These are phyloP conservation scores for Backusella mclennaniae DNA, from an alignment of 192 early-diverging fungal genomes.

Conservation along the genomic window DNA sequence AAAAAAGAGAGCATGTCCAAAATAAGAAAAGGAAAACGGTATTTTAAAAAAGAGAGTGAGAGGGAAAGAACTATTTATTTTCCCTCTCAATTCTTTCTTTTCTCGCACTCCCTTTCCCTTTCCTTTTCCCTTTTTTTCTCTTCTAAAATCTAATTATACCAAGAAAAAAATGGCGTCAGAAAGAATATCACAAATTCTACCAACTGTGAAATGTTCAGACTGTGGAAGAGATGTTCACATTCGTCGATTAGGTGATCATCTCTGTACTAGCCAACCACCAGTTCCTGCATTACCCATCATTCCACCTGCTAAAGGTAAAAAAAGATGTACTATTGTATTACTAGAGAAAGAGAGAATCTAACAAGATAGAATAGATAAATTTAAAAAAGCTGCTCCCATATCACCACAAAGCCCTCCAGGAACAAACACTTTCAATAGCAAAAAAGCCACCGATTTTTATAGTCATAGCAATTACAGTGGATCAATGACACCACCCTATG, in stretches of 20 bases:
- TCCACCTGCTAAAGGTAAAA: constrained; percentile 12
- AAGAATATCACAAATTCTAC: constrained; percentile 55
- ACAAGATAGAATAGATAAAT: background rate
- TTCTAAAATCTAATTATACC: constrained; percentile 6
- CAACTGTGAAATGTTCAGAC: constrained; percentile 56
- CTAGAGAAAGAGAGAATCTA: background rate
- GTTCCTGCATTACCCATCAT: constrained; percentile 40
- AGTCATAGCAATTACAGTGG: background rate
- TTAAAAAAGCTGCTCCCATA: background rate
- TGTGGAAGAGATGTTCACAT: constrained; percentile 58
- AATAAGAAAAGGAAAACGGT: constrained; percentile 2
- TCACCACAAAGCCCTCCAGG: constrained; percentile 6
- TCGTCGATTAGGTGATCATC: constrained; percentile 47
- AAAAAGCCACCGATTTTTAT: background rate
- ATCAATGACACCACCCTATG: constrained; percentile 7
- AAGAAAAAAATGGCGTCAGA: background rate
- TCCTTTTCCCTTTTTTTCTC: background rate
- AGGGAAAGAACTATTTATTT: background rate
- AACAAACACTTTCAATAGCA: background rate
- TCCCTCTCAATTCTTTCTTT: background rate
- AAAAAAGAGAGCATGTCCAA: background rate
- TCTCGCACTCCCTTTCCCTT: background rate
- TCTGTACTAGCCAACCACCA: constrained; percentile 48
- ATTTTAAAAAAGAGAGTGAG: background rate
- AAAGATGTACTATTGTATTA: background rate